A percentile compares a stretch with the other conserved stretches of the same genome.
Evolutionary conservation across 140 eudicot species (phyloP).

Genomic region (Artemisia princeps): DNA sequence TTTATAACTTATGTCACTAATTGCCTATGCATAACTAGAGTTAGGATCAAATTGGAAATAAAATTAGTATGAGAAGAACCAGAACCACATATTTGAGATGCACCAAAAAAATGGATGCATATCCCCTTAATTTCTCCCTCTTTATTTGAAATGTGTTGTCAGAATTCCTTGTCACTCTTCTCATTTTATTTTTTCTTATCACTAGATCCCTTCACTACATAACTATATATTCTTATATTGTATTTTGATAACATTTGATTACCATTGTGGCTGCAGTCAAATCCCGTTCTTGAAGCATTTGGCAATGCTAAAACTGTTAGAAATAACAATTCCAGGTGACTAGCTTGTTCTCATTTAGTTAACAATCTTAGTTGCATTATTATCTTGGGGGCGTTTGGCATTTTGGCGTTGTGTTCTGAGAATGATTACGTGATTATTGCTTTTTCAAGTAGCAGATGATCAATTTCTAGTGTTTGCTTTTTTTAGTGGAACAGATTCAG

Average conservation of each 20-base stretch:
- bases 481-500: not conserved
- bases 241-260: conserved; percentile 10
- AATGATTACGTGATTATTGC: not conserved
- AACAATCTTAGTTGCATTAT: not conserved
- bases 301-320: conserved; percentile 99
- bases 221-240: conserved; percentile 7
- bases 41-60: too few species aligned
- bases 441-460: too few species aligned
- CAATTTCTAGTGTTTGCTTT: too few species aligned
- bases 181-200: too few species aligned
- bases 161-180: too few species aligned
- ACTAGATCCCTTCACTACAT: too few species aligned
- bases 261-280: conserved; percentile 66
- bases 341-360: not conserved
- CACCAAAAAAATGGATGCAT: too few species aligned
- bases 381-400: not conserved
- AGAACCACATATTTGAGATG: too few species aligned
- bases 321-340: conserved; percentile 95
- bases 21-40: not conserved
- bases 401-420: not conserved
- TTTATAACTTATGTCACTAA: conserved; percentile 3
- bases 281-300: conserved; percentile 99
- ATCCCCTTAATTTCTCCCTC: too few species aligned
- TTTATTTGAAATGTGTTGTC: too few species aligned
- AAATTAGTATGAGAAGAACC: too few species aligned